Percentiles rank a stretch among this genome's conserved stretches.
phyloP scores from a whole-genome alignment of 441 rosid genomes.

The Lepidium campestre region DNA sequence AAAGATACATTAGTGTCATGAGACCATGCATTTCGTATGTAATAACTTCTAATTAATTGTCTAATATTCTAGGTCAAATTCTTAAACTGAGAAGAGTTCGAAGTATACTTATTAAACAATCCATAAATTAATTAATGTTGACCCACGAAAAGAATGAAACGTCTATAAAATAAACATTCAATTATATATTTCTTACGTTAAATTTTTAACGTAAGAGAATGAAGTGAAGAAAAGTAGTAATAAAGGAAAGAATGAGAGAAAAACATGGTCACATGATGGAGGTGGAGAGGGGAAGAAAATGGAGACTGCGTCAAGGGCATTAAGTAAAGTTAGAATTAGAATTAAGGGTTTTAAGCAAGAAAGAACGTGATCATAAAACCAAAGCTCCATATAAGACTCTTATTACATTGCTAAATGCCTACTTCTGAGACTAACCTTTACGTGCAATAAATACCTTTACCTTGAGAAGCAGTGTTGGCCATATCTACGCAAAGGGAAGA shows the following conservation, averaged over 20 bases:
- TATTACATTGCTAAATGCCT: conserved; percentile 29
- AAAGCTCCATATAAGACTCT: conserved; percentile 26
- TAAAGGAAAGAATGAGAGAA: conserved; percentile 25
- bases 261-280: conserved; percentile 32
- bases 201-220: conserved; percentile 6
- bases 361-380: conserved; percentile 29
- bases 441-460: too few species aligned
- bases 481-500: too few species aligned
- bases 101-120: neutral
- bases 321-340: conserved; percentile 26
- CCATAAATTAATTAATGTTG: neutral
- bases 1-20: too few species aligned
- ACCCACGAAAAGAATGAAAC: neutral
- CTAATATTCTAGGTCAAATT: too few species aligned
- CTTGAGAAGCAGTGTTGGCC: too few species aligned
- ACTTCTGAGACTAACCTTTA: conserved; percentile 30
- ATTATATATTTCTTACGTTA: too few species aligned
- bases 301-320: conserved; percentile 35
- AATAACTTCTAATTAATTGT: too few species aligned
- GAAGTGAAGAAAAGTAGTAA: conserved; percentile 21
- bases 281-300: conserved; percentile 17
- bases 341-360: conserved; percentile 13
- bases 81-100: neutral
- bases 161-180: conserved; percentile 5
- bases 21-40: too few species aligned